Conservation (phyloP, 202 grass and related monocot genomes). For the Thinopyrum obtusiflorum region DNA sequence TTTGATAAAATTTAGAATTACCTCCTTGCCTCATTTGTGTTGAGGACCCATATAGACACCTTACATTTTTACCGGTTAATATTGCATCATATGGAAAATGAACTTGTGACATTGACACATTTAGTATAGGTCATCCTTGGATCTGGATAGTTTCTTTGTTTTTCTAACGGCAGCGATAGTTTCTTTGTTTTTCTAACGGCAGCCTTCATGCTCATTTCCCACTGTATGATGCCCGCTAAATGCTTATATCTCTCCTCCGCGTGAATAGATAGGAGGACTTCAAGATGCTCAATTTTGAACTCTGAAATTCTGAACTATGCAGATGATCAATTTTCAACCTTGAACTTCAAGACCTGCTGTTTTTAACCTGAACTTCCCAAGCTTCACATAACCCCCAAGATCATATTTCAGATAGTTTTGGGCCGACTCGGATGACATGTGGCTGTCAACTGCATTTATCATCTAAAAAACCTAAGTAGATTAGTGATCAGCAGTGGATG, state of each 20-base stretch:
- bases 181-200: not conserved
- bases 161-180: not conserved
- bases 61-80: conserved; percentile 7
- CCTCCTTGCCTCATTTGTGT: not conserved
- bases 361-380: not conserved
- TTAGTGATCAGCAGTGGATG: not conserved
- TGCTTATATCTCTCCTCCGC: not conserved
- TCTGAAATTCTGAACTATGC: not conserved
- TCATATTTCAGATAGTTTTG: not conserved
- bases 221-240: not conserved
- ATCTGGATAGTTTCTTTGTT: conserved; percentile 18
- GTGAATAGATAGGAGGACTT: not conserved
- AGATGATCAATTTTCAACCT: not conserved
- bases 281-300: not conserved
- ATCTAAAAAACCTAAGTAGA: not conserved
- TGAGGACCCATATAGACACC: not conserved
- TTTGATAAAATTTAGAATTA: not conserved
- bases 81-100: conserved; percentile 5
- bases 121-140: conserved; percentile 13
- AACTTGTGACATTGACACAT: conserved; percentile 5
- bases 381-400: not conserved
- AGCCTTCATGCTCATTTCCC: not conserved
- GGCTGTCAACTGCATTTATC: not conserved
- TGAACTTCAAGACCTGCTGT: not conserved
- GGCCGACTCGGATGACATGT: not conserved